Conservation (phyloP, 1,284 basidiomycete species). For the Marasmius sp. region DNA sequence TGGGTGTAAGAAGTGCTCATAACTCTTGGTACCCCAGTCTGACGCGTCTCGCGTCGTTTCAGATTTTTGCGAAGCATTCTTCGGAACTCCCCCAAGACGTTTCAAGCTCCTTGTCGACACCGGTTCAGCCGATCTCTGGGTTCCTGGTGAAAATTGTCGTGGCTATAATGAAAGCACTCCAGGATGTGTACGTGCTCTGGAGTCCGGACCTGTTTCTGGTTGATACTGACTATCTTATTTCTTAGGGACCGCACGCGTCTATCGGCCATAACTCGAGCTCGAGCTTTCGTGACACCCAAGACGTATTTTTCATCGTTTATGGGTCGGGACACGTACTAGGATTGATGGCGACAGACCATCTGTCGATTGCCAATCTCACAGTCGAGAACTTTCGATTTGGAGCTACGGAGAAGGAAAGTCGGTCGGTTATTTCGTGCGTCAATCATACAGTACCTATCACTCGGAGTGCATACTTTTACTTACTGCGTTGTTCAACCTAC, state of each 20-base stretch:
- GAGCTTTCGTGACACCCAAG: conserved; percentile 52
- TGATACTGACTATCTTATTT: neutral
- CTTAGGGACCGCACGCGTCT: conserved; percentile 53
- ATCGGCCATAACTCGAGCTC: conserved; percentile 61
- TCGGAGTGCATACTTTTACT: neutral
- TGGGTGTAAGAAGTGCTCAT: conserved; percentile 13
- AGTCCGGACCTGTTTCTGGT: neutral
- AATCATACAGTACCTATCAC: neutral
- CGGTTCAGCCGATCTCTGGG: conserved; percentile 73
- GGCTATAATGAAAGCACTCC: conserved; percentile 25
- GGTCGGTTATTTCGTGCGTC: conserved; percentile 47
- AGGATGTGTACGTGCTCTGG: conserved; percentile 28
- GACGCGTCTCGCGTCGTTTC: too few species aligned
- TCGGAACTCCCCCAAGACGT: conserved; percentile 57
- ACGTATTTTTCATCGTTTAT: conserved; percentile 66
- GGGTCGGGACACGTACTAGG: conserved; percentile 72
- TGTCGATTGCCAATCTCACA: conserved; percentile 62
- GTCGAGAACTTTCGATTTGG: conserved; percentile 67
- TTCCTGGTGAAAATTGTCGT: conserved; percentile 44
- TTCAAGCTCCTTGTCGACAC: conserved; percentile 72
- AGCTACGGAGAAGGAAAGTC: conserved; percentile 56
- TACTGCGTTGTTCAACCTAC: conserved; percentile 37
- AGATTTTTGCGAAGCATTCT: conserved; percentile 54
- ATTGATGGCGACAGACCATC: conserved; percentile 57
- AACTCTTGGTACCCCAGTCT: neutral